These are phyloP conservation scores for Sanghuangporus sanghuang DNA, from an alignment of 1,284 basidiomycete genomes.

Conservation along the genomic window DNA sequence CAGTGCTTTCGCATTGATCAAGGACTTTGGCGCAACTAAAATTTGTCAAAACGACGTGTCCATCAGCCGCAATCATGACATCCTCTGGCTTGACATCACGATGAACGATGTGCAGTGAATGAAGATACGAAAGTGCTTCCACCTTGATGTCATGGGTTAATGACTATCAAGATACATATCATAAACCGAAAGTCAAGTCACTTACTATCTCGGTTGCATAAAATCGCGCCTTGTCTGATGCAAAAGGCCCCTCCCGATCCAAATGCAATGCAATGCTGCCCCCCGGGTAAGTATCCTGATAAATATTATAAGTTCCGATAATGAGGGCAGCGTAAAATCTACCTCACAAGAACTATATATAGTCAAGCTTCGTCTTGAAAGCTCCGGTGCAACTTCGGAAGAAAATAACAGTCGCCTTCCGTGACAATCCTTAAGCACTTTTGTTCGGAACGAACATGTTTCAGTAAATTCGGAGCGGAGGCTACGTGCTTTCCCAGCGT, in stretches of 20 bases:
- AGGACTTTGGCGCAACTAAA: constrained; percentile 47
- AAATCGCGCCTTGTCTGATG: constrained; percentile 52
- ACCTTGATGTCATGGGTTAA: constrained; percentile 28
- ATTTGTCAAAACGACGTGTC: constrained; percentile 65
- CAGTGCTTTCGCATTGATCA: constrained; percentile 20
- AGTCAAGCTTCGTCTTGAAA: constrained; percentile 63
- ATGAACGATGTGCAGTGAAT: constrained; percentile 45
- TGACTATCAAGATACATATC: neutral
- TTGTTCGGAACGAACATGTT: constrained; percentile 53
- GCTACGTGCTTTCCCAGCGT: constrained; percentile 55
- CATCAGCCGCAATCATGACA: constrained; percentile 55
- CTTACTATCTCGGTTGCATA: constrained; percentile 63
- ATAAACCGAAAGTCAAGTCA: neutral
- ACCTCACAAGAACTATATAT: constrained; percentile 48
- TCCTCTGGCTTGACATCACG: constrained; percentile 56
- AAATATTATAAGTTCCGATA: too few relatives aligned
- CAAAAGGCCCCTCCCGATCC: constrained; percentile 49
- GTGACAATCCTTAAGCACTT: constrained; percentile 53
- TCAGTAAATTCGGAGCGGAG: constrained; percentile 45
- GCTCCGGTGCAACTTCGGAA: constrained; percentile 55
- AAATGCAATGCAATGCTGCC: constrained; percentile 60
- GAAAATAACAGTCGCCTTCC: constrained; percentile 50
- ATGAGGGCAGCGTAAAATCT: neutral
- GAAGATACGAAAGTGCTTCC: constrained; percentile 55
- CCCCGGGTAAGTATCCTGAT: constrained; percentile 47